Evolutionary conservation across 495 filamentous ascomycete genomes (phyloP).

Genomic region (Penicillium paradoxum): DNA sequence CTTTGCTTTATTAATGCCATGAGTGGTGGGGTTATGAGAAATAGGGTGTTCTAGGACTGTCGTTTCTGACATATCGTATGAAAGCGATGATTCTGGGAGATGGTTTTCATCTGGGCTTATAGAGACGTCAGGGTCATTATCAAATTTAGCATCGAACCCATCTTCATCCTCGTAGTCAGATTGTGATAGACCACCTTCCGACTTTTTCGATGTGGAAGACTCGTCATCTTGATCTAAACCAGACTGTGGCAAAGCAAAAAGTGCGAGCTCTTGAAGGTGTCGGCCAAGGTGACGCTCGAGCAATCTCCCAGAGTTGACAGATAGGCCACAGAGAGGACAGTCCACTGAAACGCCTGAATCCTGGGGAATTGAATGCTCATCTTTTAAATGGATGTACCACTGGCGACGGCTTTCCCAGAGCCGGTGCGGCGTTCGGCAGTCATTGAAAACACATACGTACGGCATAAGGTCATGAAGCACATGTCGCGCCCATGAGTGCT

Average conservation of each 20-base stretch:
- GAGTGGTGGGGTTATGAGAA: no score
- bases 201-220: no score
- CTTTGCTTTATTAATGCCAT: no score
- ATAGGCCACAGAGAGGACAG: slow-evolving; percentile 11
- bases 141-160: no score
- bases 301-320: neutral
- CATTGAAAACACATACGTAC: slow-evolving; percentile 19
- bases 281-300: slow-evolving; percentile 15
- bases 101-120: no score
- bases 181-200: no score
- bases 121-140: no score
- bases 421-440: slow-evolving; percentile 16
- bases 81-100: no score
- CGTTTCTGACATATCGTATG: no score
- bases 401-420: slow-evolving; percentile 20
- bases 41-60: no score
- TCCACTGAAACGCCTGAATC: neutral
- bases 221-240: no score
- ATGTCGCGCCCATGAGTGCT: slow-evolving; percentile 19
- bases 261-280: slow-evolving; percentile 20
- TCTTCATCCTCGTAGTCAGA: no score
- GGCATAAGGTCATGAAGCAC: slow-evolving; percentile 28
- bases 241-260: slow-evolving; percentile 3
- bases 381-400: slow-evolving; percentile 21
- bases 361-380: neutral